phyloP scores from a whole-genome alignment of 2,329 filamentous ascomycete genomes.

The Lecanicillium sp. region DNA sequence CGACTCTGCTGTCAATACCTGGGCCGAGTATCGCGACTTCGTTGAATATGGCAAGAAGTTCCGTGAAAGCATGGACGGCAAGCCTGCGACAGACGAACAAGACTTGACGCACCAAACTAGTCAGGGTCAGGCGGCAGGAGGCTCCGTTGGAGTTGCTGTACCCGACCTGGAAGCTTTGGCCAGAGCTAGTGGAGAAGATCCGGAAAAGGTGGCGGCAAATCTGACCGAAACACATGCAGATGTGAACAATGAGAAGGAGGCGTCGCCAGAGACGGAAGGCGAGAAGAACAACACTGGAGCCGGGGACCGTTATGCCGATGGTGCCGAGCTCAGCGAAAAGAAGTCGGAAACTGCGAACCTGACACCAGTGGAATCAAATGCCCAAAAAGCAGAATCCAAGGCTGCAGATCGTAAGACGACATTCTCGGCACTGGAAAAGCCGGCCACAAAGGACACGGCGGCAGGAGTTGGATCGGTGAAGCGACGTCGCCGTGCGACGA shows the following conservation, averaged over 20 bases:
- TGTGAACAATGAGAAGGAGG: slow-evolving; percentile 33
- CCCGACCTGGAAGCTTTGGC: slow-evolving; percentile 31
- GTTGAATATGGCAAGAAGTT: slow-evolving; percentile 72
- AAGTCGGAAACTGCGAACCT: slow-evolving; percentile 1
- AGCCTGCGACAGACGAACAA: slow-evolving; percentile 40
- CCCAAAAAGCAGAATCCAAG: slow-evolving; percentile 25
- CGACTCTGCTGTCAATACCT: slow-evolving; percentile 86
- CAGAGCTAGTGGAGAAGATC: slow-evolving; percentile 23
- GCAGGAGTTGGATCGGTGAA: slow-evolving; percentile 42
- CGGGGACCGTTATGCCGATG: background rate
- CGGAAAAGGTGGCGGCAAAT: slow-evolving; percentile 27
- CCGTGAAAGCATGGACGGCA: slow-evolving; percentile 56
- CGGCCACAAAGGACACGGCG: slow-evolving; percentile 28
- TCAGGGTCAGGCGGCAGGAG: slow-evolving; percentile 23
- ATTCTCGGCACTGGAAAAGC: slow-evolving; percentile 46
- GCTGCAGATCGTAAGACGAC: slow-evolving; percentile 45
- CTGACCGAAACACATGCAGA: slow-evolving; percentile 22
- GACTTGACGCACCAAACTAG: slow-evolving; percentile 32
- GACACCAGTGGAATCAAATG: slow-evolving; percentile 9
- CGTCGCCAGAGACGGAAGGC: slow-evolving; percentile 17
- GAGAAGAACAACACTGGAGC: background rate
- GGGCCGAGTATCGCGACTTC: slow-evolving; percentile 88
- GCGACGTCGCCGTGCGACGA: slow-evolving; percentile 60
- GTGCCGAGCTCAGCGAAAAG: background rate
- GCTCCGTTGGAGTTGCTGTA: slow-evolving; percentile 33